Base-by-base conservation (phyloP, 352 stramenopile species). In the Globisporangium uncinulatum region DNA sequence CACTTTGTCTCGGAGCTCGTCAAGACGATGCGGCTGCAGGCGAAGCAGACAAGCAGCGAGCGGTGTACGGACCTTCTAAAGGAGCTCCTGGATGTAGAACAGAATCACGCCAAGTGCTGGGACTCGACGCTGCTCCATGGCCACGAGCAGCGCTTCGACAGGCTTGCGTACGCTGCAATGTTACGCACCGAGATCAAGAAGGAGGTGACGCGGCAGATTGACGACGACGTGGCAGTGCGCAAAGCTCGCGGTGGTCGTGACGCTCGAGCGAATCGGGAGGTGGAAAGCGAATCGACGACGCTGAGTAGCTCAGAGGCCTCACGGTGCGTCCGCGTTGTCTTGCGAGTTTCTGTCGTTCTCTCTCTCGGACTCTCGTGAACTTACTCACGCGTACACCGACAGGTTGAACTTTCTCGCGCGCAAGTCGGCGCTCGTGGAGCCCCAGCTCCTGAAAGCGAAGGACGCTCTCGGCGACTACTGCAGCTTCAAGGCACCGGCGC, bases 1-100 rank as follows among this genome's bases (percentile, higher is more conserved):
- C 79, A 91, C 37, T 73, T 89, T 36, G 62, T 91, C 0, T 91
- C 83, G 0, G 80, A 92, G 41, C 43, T 89, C 6, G 70, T 91
- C 10, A 91, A 91, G 51, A 89, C 73, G 2, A 62, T 92, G 24
- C 68, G 80, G 2, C 73, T 89, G 64, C 80, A 92, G 54, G 65
- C 74, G 0, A 83, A 86, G 51, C 70, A 82, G 39, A 83, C 66
- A 2, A 86, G 66, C 13, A 84, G 70, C 37, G 73, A 89, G 41
- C 59, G 83, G 14, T 73, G 63, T 3, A 76, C 73, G 4, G 69
- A 83, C 24, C 43, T 92, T 1, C 50, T 92, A 1, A 59, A 87
- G 51, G 83, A 91, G 54, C 67, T 92, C 1, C 70, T 89, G 14
- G 50, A 67, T 8, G 78, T 91, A 8, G 80, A 91, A 36, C 73